These are phyloP conservation scores for Aristolochia fimbriata DNA, from an alignment of 164 flowering plant genomes.

Conservation along the genomic window DNA sequence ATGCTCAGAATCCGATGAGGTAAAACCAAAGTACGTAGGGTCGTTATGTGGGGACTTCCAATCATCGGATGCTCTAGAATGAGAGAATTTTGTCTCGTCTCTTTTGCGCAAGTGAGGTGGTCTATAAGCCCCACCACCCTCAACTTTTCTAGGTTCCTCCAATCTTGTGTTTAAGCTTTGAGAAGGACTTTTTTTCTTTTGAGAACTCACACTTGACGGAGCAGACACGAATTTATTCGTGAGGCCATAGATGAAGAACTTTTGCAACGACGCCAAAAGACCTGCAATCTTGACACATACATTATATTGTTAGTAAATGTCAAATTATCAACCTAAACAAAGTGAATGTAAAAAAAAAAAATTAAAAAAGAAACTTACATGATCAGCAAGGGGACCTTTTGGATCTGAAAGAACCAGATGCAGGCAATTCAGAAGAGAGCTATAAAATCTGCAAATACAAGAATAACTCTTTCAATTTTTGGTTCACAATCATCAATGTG, in stretches of 20 bases:
- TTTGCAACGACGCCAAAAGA: conserved; percentile 56
- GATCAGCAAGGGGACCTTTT: conserved; percentile 60
- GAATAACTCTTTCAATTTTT: background rate
- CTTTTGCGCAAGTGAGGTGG: conserved; percentile 87
- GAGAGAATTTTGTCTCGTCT: conserved; percentile 21
- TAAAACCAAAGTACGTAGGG: conserved; percentile 21
- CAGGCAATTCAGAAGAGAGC: conserved; percentile 62
- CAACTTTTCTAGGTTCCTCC: conserved; percentile 23
- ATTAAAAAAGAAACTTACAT: conserved; percentile 41
- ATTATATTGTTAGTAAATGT: conserved; percentile 3
- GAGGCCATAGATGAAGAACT: conserved; percentile 64
- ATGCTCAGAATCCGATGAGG: conserved; percentile 92
- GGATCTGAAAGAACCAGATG: conserved; percentile 68
- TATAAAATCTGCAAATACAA: conserved; percentile 55
- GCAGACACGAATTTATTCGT: conserved; percentile 18
- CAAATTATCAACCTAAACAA: background rate
- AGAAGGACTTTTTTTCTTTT: conserved; percentile 19
- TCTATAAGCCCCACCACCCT: conserved; percentile 46
- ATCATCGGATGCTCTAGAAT: conserved; percentile 18
- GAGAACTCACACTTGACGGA: conserved; percentile 2
- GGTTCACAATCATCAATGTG: too few relatives aligned
- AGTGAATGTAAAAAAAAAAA: background rate
- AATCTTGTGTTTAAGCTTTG: conserved; percentile 10
- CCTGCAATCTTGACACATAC: conserved; percentile 56
- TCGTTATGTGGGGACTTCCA: conserved; percentile 29